phyloP scores from a whole-genome alignment of 163 green algal species.

The Chloroidium sp. region DNA sequence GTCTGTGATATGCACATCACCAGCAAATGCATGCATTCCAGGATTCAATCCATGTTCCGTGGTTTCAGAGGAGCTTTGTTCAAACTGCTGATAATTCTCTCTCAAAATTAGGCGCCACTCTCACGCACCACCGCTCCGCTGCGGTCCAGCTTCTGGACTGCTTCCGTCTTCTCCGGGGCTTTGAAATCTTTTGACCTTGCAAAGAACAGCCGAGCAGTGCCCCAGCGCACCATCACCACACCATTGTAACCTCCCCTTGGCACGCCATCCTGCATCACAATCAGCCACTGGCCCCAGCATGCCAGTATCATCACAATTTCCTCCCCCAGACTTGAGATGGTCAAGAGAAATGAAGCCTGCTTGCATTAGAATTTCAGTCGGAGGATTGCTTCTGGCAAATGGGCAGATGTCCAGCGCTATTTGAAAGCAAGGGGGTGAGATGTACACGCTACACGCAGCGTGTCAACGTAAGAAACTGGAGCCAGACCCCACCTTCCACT shows the following conservation, averaged over 20 bases:
- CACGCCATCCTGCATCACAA: constrained; percentile 50
- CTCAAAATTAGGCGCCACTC: no score
- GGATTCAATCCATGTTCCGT: no score
- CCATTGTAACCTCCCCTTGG: constrained; percentile 32
- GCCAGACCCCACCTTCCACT: no score
- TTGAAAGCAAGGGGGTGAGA: not conserved
- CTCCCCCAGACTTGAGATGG: not conserved
- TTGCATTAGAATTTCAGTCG: not conserved
- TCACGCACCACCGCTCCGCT: no score
- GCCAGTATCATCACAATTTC: not conserved
- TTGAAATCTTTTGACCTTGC: constrained; percentile 8
- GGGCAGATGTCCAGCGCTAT: not conserved
- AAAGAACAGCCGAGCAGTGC: constrained; percentile 17
- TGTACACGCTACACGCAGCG: not conserved
- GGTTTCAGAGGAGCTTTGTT: no score
- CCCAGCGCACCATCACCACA: constrained; percentile 18
- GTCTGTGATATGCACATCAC: no score
- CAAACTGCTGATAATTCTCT: no score
- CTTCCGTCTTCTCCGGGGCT: not conserved
- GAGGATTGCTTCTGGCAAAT: not conserved
- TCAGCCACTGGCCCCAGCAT: constrained; percentile 33
- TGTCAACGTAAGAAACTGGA: not conserved
- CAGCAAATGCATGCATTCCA: no score
- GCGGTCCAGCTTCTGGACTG: no score
- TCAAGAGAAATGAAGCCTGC: not conserved